A percentile compares a stretch with the other conserved stretches of the same genome.
Evolutionary conservation across 352 stramenopile genomes (phyloP).

Genomic region (Globisporangium uncinulatum): DNA sequence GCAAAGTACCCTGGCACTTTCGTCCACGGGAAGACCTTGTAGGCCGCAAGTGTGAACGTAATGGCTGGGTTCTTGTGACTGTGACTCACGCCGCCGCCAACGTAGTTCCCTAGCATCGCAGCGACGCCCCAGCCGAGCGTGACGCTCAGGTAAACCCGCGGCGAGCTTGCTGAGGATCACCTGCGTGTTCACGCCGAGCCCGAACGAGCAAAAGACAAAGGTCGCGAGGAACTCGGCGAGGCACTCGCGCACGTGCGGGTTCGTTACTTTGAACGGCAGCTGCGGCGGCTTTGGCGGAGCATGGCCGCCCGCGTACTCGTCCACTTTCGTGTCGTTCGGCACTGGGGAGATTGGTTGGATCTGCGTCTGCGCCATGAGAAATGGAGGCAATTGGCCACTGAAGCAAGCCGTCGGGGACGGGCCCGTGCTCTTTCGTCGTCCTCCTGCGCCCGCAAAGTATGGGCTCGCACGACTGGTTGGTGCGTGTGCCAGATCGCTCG

Average conservation of each 20-base stretch:
- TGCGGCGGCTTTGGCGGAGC: conserved; percentile 1
- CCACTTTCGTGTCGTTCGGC: neutral
- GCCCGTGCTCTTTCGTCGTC: too few species aligned
- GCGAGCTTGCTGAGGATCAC: conserved; percentile 14
- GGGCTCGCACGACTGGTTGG: too few species aligned
- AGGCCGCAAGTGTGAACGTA: conserved; percentile 19
- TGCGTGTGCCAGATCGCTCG: too few species aligned
- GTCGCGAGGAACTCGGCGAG: conserved; percentile 31
- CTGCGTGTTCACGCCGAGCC: conserved; percentile 19
- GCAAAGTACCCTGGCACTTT: conserved; percentile 21
- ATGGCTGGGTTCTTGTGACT: conserved; percentile 31
- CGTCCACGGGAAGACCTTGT: conserved; percentile 18
- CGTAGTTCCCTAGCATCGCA: conserved; percentile 34
- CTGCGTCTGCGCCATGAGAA: conserved; percentile 3
- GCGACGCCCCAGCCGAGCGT: conserved; percentile 30
- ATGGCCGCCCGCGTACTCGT: neutral
- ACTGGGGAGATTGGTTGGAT: neutral
- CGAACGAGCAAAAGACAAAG: conserved; percentile 25
- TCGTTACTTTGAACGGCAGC: conserved; percentile 19
- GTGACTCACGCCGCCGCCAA: conserved; percentile 29
- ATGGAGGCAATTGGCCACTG: neutral
- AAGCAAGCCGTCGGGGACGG: too few species aligned
- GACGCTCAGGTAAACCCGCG: conserved; percentile 19
- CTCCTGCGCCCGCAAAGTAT: too few species aligned
- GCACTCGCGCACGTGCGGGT: conserved; percentile 28